Base-by-base conservation (phyloP, 2,329 filamentous ascomycete genomes). In the Aspergillus sojae region DNA sequence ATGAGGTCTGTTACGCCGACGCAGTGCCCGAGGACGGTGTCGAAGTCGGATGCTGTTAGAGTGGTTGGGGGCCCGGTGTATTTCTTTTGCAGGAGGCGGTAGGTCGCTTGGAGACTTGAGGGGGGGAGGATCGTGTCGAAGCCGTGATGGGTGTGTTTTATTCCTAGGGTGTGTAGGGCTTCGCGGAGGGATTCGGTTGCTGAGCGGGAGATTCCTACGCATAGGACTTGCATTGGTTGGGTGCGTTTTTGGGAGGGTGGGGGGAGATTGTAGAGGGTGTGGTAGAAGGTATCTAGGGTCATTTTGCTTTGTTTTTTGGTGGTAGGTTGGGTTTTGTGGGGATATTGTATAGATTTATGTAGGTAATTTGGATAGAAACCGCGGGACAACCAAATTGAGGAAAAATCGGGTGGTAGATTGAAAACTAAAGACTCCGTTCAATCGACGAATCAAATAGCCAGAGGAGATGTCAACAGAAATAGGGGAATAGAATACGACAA, bases 1-100 rank as follows among this genome's bases (percentile, higher is more conserved):
- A 77, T 71, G 1, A 73, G 62, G 55, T 81, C 78, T 7, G 72
- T 73, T 2, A 75, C 69, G 1, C 72, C 76, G 19, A 68, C 68
- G 53, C 67, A 71, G 50, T 71, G 50, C 52, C 72, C 70, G 2
- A 79, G 70, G 19, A 78, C 41, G 1, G 65, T 67, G 48, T 79
- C 76, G 65, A 75, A 77, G 39, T 76, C 69, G 2, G 36, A 48
- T 0, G 61, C 59, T 4, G 63, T 69, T 32, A 70, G 48, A 1
- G 34, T 12, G 0, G 36, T 12, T 5, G 56, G 48, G 2, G 43
- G 6, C 11, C 43, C 52, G 11, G 45, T 61, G 57, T 70, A 69
- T 48, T 70, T 71, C 23, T 65, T 65, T 21, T 67, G 60, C 16
- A 45, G 61, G 48, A 63, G 67, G 34, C 14, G 57, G 58, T 28